Base-by-base conservation (phyloP, 2,329 filamentous ascomycete species). In the Colletotrichum filicis region DNA sequence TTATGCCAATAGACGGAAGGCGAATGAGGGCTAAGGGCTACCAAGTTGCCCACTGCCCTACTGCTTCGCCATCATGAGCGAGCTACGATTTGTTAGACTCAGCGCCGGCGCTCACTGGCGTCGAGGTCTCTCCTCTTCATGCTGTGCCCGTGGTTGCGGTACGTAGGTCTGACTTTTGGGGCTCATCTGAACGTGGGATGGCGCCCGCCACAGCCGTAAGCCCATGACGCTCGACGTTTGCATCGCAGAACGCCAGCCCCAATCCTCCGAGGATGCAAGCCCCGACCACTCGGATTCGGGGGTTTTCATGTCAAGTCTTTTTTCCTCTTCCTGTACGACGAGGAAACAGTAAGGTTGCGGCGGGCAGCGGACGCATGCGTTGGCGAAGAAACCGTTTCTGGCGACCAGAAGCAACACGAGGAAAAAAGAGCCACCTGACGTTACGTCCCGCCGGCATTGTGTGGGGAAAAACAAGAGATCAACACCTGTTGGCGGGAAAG, bases 361-460 rank as follows among this genome's bases (percentile, higher is more conserved):
- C 49, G 30, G 42, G 42, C 42, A 49, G 42, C 19, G 42, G 42
- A 59, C 35, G 53, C 42, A 53, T 72, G 37, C 69, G 59, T 69
- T 64, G 69, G 69, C 69, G 37, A 64, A 69, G 69, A 72, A 42
- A 68, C 59, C 8, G 7, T 52, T n/a, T 35, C 30, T 66, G 32
- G 65, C 24, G 32, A 49, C 42, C 42, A 49, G 19, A 49, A 19
- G 42, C 42, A 57, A 72, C 37, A 59, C 65, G 69, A 72, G 58
- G 28, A 56, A 35, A 57, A n/a, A 14, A 9, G 8, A 59, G 66
- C 66, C 69, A 72, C 66, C 66, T 72, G 69, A 72, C 69, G 58
- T 37, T 58, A 32, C 24, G 62, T 28, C 49, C 61, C 61, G 46
- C 61, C 9, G 24, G 28, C 49, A 19, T 28, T 3, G 9, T 65